phyloP scores from a whole-genome alignment of 2,329 filamentous ascomycete species.

The Trichoderma asperellum region DNA sequence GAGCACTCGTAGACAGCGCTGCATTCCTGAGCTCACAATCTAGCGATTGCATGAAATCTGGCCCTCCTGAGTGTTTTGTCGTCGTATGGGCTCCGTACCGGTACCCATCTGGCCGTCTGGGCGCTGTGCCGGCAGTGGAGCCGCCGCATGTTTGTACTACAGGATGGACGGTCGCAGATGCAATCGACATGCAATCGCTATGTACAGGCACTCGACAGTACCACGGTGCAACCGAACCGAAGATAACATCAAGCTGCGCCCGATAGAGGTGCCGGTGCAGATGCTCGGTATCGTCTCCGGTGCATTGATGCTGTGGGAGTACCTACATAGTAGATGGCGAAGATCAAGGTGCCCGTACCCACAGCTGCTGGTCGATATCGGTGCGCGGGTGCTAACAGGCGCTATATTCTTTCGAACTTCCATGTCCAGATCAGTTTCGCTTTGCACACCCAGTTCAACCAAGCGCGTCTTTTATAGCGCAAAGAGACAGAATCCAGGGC shows the following conservation, averaged over 20 bases:
- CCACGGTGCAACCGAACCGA: neutral
- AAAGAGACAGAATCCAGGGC: neutral
- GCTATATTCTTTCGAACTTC: neutral
- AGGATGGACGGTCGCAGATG: constrained; percentile 3
- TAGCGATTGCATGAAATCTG: constrained; percentile 1
- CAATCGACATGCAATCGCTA: neutral
- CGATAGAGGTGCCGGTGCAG: neutral
- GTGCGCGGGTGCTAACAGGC: neutral
- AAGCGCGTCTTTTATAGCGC: neutral
- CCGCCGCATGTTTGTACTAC: neutral
- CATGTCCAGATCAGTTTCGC: neutral
- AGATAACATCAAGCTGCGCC: neutral
- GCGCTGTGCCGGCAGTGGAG: neutral
- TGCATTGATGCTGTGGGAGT: neutral
- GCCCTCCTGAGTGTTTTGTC: neutral
- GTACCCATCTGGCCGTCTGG: neutral
- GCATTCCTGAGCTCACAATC: neutral
- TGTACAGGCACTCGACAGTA: neutral
- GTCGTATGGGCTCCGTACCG: constrained; percentile 8
- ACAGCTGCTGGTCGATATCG: neutral
- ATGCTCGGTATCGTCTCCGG: neutral
- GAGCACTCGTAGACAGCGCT: neutral
- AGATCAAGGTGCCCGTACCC: neutral
- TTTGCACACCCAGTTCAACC: neutral
- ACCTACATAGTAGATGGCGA: neutral